Conservation (phyloP, 1,139 yeast genomes). For the Debaryomyces psychrophilus region DNA sequence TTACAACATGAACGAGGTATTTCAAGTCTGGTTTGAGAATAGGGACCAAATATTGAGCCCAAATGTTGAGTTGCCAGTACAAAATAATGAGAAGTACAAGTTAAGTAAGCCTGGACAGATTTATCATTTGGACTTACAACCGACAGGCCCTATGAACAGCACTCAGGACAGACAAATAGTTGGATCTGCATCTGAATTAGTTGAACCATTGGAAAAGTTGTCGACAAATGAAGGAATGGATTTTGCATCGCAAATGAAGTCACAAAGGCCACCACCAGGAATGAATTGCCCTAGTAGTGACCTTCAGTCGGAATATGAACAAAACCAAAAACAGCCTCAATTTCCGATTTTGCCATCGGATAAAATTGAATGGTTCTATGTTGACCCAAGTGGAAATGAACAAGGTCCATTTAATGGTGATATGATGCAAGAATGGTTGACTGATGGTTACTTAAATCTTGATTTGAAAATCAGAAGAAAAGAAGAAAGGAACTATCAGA, state of each 20-base stretch:
- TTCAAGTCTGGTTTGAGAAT: slow-evolving; percentile 55
- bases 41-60: slow-evolving; percentile 35
- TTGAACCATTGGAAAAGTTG: slow-evolving; percentile 16
- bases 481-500: slow-evolving; percentile 42
- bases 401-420: slow-evolving; percentile 83
- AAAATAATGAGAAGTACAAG: slow-evolving; percentile 35
- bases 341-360: slow-evolving; percentile 31
- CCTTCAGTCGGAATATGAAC: neutral
- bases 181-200: slow-evolving; percentile 3
- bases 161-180: neutral
- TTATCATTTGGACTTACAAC: slow-evolving; percentile 41
- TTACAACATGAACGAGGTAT: slow-evolving; percentile 56
- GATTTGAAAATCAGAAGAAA: slow-evolving; percentile 61
- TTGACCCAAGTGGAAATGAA: slow-evolving; percentile 68
- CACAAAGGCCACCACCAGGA: slow-evolving; percentile 26
- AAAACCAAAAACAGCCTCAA: neutral
- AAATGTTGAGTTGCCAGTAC: slow-evolving; percentile 28
- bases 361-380: slow-evolving; percentile 66
- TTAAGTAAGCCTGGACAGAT: slow-evolving; percentile 35
- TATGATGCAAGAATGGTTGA: slow-evolving; percentile 80
- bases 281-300: slow-evolving; percentile 10
- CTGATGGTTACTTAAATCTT: slow-evolving; percentile 60
- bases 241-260: slow-evolving; percentile 9
- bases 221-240: slow-evolving; percentile 12
- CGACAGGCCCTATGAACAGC: slow-evolving; percentile 7